These are phyloP conservation scores for Lactarius evosmus DNA, from an alignment of 768 basidiomycete genomes.

Conservation along the genomic window DNA sequence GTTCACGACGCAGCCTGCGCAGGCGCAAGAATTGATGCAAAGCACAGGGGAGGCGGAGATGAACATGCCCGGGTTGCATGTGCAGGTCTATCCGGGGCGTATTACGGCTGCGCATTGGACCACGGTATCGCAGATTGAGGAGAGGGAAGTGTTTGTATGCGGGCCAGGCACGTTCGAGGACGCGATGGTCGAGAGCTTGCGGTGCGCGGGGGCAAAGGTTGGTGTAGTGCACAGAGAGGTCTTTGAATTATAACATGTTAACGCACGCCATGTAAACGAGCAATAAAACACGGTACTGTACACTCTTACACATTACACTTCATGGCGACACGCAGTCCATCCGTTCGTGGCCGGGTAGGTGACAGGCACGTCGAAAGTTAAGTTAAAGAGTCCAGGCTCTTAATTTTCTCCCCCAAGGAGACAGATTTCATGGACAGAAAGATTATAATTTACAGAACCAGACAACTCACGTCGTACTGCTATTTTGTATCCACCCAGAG, in stretches of 20 bases:
- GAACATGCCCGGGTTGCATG: constrained; percentile 14
- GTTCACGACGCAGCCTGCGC: constrained; percentile 35
- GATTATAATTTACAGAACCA: neutral
- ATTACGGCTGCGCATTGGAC: constrained; percentile 22
- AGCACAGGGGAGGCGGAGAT: constrained; percentile 9
- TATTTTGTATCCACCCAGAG: neutral
- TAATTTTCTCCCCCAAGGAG: too few species aligned
- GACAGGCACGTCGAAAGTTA: too few species aligned
- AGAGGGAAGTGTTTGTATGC: constrained; percentile 45
- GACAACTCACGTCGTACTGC: neutral
- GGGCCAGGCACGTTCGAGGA: constrained; percentile 49
- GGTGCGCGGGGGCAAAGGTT: constrained; percentile 37
- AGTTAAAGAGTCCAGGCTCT: too few species aligned
- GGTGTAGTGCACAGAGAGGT: constrained; percentile 39
- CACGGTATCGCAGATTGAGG: constrained; percentile 24
- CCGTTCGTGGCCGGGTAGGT: too few species aligned
- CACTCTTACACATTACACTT: too few species aligned
- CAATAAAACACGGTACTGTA: neutral
- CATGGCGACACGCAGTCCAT: too few species aligned
- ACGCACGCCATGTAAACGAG: neutral
- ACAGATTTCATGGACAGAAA: neutral
- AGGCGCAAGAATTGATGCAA: constrained; percentile 8
- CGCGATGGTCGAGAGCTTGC: constrained; percentile 37
- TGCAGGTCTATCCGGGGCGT: constrained; percentile 30
- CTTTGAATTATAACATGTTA: constrained; percentile 41